A percentile compares a stretch with the other conserved stretches of the same genome.
These are phyloP conservation scores for Lepidium didymum DNA, from an alignment of 345 rosid species.

Conservation along the genomic window DNA sequence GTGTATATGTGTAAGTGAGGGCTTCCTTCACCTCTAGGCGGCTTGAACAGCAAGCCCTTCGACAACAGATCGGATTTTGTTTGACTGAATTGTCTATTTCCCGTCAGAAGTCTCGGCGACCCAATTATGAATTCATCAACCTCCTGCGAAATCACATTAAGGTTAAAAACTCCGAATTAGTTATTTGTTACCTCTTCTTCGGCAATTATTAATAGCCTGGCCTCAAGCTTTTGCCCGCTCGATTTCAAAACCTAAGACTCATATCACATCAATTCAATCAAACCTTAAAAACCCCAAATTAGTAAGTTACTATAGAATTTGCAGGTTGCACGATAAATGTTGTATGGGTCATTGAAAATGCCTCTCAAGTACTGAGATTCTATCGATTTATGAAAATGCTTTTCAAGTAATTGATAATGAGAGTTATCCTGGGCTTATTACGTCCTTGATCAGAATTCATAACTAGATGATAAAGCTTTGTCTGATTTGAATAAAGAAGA, in stretches of 20 bases:
- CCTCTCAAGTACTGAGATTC: too few relatives aligned
- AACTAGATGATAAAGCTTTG: too few relatives aligned
- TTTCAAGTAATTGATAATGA: too few relatives aligned
- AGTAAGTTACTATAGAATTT: too few relatives aligned
- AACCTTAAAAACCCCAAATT: background rate
- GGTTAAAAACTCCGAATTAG: background rate
- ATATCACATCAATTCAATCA: background rate
- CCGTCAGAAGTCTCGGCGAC: conserved; percentile 73
- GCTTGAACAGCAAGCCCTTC: conserved; percentile 76
- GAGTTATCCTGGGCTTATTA: too few relatives aligned
- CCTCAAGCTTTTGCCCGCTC: conserved; percentile 79
- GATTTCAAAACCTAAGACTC: conserved; percentile 54
- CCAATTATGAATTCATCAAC: conserved; percentile 83
- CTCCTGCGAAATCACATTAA: conserved; percentile 36
- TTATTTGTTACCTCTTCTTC: conserved; percentile 43
- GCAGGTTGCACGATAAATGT: too few relatives aligned
- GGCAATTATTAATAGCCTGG: conserved; percentile 57
- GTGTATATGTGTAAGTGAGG: background rate
- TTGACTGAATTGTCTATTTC: conserved; percentile 72
- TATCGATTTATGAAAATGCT: too few relatives aligned
- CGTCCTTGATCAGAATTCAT: too few relatives aligned
- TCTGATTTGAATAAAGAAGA: too few relatives aligned
- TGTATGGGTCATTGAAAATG: too few relatives aligned
- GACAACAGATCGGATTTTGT: conserved; percentile 73
- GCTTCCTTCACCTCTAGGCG: conserved; percentile 49